These are phyloP conservation scores for Paracoccidioides brasiliensis DNA, from an alignment of 2,329 filamentous ascomycete species.

Conservation along the genomic window DNA sequence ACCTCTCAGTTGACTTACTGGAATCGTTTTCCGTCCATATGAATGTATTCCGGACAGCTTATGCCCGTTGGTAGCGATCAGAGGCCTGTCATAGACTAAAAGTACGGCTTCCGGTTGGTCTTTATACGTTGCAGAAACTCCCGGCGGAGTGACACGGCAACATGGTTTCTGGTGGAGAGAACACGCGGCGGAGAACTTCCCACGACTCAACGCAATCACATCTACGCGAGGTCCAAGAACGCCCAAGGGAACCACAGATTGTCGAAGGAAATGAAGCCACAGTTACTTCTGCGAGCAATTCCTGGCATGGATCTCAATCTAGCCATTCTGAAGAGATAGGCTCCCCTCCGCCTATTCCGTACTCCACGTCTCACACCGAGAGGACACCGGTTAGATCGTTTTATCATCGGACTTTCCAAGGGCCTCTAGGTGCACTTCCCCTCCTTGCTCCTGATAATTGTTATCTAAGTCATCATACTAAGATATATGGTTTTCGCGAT, in stretches of 20 bases:
- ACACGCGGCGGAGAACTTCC: neutral
- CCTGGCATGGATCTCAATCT: neutral
- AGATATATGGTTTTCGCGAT: constrained; percentile 26
- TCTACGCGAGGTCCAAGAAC: neutral
- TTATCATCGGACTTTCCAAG: constrained; percentile 33
- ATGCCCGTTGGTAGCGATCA: neutral
- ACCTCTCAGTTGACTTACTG: neutral
- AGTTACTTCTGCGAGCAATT: neutral
- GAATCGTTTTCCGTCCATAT: neutral
- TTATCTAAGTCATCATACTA: neutral
- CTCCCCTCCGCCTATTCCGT: neutral
- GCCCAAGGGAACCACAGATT: neutral
- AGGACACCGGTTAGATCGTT: constrained; percentile 34
- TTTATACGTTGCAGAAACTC: neutral
- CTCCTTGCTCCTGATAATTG: neutral
- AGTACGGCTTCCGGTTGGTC: neutral
- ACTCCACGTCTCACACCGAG: constrained; percentile 15
- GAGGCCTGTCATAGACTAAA: neutral
- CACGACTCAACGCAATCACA: neutral
- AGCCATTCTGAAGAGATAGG: neutral
- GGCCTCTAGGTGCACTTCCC: constrained; percentile 23
- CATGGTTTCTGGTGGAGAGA: neutral
- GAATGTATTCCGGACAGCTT: neutral
- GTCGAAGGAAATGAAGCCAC: neutral
- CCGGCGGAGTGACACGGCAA: neutral